A percentile compares a stretch with the other conserved stretches of the same genome.
These are phyloP conservation scores for Fusarium chuoi DNA, from an alignment of 2,329 filamentous ascomycete species.

Conservation along the genomic window DNA sequence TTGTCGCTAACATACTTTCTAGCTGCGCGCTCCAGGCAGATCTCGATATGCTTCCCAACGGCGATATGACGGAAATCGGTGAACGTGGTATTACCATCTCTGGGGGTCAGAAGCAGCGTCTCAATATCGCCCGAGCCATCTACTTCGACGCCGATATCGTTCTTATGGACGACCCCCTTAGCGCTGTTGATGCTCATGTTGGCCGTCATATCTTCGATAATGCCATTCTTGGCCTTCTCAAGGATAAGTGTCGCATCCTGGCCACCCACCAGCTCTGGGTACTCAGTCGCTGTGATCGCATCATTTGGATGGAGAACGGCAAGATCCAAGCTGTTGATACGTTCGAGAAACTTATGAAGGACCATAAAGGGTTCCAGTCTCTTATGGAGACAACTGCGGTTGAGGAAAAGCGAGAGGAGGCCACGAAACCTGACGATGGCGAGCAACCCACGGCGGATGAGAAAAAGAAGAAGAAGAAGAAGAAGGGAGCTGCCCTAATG, in stretches of 20 bases:
- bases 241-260: conserved; percentile 88
- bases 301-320: conserved; percentile 92
- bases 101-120: conserved; percentile 92
- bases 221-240: conserved; percentile 88
- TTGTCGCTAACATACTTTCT: conserved; percentile 15
- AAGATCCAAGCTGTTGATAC: conserved; percentile 87
- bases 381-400: conserved; percentile 88
- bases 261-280: conserved; percentile 97
- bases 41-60: conserved; percentile 90
- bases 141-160: conserved; percentile 76
- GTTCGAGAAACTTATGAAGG: conserved; percentile 85
- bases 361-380: conserved; percentile 80
- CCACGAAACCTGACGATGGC: conserved; percentile 57
- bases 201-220: conserved; percentile 88
- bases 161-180: conserved; percentile 76
- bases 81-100: conserved; percentile 96
- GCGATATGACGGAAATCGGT: conserved; percentile 91
- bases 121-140: conserved; percentile 89
- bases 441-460: conserved; percentile 52
- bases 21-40: conserved; percentile 85
- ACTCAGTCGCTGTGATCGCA: conserved; percentile 87
- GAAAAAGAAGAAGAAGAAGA: conserved; percentile 66
- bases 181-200: conserved; percentile 76
- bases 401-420: conserved; percentile 68
- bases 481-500: conserved; percentile 74